phyloP scores from a whole-genome alignment of 2,329 filamentous ascomycete genomes.

The Verticillium dahliae region DNA sequence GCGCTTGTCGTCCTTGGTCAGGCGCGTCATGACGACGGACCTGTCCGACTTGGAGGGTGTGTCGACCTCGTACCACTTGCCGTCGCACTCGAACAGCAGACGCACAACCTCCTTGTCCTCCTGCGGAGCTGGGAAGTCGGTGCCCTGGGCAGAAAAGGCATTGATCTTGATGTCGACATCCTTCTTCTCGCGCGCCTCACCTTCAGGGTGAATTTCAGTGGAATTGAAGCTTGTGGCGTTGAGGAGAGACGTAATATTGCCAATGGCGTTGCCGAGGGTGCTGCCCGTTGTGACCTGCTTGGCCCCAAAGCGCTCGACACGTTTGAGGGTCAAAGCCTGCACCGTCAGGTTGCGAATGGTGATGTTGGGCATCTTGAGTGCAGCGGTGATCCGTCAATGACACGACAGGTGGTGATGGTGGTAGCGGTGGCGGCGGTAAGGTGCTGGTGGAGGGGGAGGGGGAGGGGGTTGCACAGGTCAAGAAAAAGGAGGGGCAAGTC shows the following conservation, averaged over 20 bases:
- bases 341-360: slow-evolving; percentile 78
- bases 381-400: neutral
- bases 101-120: slow-evolving; percentile 59
- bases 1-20: slow-evolving; percentile 43
- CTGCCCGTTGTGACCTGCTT: slow-evolving; percentile 33
- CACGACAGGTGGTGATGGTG: too few species aligned
- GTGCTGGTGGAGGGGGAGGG: slow-evolving; percentile 4
- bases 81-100: slow-evolving; percentile 62
- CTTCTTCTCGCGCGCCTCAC: slow-evolving; percentile 53
- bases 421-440: neutral
- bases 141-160: slow-evolving; percentile 60
- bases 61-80: slow-evolving; percentile 65
- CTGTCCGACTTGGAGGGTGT: slow-evolving; percentile 55
- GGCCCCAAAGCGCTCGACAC: slow-evolving; percentile 65
- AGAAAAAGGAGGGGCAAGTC: neutral
- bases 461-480: neutral
- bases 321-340: slow-evolving; percentile 64
- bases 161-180: slow-evolving; percentile 58
- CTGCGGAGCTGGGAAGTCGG: slow-evolving; percentile 55
- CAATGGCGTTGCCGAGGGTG: slow-evolving; percentile 37
- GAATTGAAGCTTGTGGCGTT: slow-evolving; percentile 29
- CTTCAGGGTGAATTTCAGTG: slow-evolving; percentile 35
- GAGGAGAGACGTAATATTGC: slow-evolving; percentile 34
- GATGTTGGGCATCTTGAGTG: slow-evolving; percentile 42
- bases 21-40: slow-evolving; percentile 53